phyloP scores from a whole-genome alignment of 371 early-diverging fungal species.

The Mucor plumbeus region DNA sequence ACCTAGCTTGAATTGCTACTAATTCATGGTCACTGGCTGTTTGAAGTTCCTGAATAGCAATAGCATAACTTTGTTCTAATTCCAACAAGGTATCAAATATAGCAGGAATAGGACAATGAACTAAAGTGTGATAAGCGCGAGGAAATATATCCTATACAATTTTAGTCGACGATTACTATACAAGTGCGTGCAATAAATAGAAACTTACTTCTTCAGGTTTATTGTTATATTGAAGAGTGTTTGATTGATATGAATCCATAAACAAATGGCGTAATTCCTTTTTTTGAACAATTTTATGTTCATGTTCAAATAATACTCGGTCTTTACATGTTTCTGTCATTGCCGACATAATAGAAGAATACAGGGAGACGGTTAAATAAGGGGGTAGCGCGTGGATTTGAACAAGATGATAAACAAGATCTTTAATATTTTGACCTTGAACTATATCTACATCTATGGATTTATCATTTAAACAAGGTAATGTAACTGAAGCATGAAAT shows the following conservation, averaged over 20 bases:
- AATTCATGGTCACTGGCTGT: constrained; percentile 53
- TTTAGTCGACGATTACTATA: too few relatives aligned
- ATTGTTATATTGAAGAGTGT: constrained; percentile 47
- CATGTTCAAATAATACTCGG: not conserved
- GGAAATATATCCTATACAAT: constrained; percentile 65
- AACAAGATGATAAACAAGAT: constrained; percentile 46
- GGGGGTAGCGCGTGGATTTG: constrained; percentile 47
- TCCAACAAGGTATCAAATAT: constrained; percentile 73
- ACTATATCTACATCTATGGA: constrained; percentile 22
- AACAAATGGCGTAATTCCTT: constrained; percentile 22
- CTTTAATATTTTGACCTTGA: constrained; percentile 51
- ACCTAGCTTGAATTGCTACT: constrained; percentile 43
- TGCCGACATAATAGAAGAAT: constrained; percentile 44
- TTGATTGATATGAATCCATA: constrained; percentile 23
- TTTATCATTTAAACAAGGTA: constrained; percentile 14
- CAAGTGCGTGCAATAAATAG: not conserved
- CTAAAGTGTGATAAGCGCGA: constrained; percentile 73
- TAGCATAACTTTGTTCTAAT: constrained; percentile 69
- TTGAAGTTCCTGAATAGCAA: constrained; percentile 60
- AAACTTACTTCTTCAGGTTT: constrained; percentile 54
- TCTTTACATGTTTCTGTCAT: constrained; percentile 33
- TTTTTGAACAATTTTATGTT: constrained; percentile 5
- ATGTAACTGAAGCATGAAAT: constrained; percentile 11
- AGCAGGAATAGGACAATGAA: constrained; percentile 63
- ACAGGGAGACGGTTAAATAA: constrained; percentile 49